These are phyloP conservation scores for Onygenales sp. DNA, from an alignment of 2,329 filamentous ascomycete genomes.

Conservation along the genomic window DNA sequence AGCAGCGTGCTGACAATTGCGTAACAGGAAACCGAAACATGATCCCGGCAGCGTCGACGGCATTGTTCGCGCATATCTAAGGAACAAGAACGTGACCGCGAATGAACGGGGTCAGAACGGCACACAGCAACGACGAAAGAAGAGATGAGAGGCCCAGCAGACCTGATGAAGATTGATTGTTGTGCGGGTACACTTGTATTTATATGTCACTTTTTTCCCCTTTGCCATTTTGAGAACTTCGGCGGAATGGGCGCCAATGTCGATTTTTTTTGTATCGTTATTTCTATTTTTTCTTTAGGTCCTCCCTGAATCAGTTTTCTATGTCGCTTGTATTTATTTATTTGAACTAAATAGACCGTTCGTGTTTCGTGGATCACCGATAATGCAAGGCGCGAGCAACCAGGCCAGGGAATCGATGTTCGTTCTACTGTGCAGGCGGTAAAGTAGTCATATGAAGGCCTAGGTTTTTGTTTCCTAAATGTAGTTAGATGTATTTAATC, in stretches of 20 bases:
- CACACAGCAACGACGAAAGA: neutral
- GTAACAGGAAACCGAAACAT: constrained; percentile 59
- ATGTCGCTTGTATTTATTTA: neutral
- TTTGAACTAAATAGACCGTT: too few relatives aligned
- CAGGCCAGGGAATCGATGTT: too few relatives aligned
- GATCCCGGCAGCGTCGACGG: constrained; percentile 80
- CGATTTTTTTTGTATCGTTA: neutral
- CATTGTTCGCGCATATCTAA: constrained; percentile 59
- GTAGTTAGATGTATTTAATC: too few relatives aligned
- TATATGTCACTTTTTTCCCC: neutral
- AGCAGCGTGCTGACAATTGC: neutral
- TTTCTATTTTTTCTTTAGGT: neutral
- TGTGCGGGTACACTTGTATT: neutral
- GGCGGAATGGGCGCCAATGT: neutral
- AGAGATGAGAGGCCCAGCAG: neutral
- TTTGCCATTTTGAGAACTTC: neutral
- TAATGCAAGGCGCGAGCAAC: too few relatives aligned
- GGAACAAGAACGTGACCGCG: constrained; percentile 30
- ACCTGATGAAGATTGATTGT: neutral
- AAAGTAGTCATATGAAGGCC: too few relatives aligned
- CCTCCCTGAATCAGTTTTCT: neutral
- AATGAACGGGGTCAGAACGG: neutral
- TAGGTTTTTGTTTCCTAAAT: too few relatives aligned
- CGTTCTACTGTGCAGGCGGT: too few relatives aligned
- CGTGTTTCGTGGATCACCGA: too few relatives aligned